phyloP scores from a whole-genome alignment of 1,284 basidiomycete genomes.

The Violaceomyces palustris region DNA sequence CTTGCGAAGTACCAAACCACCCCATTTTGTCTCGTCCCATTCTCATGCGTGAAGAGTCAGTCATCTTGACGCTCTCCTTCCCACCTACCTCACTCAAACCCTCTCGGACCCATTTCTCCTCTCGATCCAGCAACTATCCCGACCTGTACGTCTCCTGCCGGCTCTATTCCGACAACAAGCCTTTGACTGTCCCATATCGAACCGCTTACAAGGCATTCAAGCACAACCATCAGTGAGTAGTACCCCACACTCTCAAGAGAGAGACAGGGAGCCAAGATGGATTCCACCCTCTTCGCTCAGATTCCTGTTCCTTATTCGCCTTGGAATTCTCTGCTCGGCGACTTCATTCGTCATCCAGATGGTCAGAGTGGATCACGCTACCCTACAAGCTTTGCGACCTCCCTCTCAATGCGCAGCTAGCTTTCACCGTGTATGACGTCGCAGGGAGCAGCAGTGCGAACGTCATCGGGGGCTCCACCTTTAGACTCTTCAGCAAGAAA shows the following conservation, averaged over 20 bases:
- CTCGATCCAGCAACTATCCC: slow-evolving; percentile 63
- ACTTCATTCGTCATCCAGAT: no score
- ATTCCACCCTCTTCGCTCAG: no score
- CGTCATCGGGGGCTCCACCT: slow-evolving; percentile 77
- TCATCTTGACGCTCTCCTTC: not conserved
- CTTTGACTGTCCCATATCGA: slow-evolving; percentile 78
- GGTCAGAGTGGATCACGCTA: slow-evolving; percentile 89
- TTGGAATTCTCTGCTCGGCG: no score
- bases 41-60: not conserved
- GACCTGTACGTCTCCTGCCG: slow-evolving; percentile 89
- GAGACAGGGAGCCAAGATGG: no score
- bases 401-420: slow-evolving; percentile 77
- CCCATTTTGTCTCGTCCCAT: not conserved
- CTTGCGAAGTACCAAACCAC: not conserved
- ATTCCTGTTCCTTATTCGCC: no score
- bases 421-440: slow-evolving; percentile 92
- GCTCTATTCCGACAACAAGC: slow-evolving; percentile 86
- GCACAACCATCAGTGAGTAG: slow-evolving; percentile 9
- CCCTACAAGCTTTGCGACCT: slow-evolving; percentile 88
- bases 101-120: not conserved
- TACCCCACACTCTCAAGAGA: slow-evolving; percentile 1
- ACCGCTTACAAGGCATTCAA: slow-evolving; percentile 85
- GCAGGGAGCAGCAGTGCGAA: slow-evolving; percentile 61
- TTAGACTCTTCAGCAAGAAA: slow-evolving; percentile 84
- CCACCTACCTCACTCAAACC: not conserved